phyloP scores from a whole-genome alignment of 495 filamentous ascomycete species.

The Geopyxis carbonaria region DNA sequence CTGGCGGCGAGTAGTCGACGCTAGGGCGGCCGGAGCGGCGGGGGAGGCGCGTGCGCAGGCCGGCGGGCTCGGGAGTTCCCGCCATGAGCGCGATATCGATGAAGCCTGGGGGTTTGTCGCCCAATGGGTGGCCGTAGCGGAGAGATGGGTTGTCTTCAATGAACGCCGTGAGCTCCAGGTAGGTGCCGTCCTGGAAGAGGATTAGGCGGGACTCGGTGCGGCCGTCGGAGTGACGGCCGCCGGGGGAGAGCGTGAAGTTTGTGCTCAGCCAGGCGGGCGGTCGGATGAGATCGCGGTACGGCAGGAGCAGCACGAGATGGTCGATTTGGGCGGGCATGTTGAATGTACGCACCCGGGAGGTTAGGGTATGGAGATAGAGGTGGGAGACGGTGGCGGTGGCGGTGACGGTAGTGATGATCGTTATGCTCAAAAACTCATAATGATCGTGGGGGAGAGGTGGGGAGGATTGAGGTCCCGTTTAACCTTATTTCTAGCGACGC shows the following conservation, averaged over 20 bases:
- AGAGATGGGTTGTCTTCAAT: slow-evolving; percentile 30
- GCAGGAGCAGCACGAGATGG: slow-evolving; percentile 42
- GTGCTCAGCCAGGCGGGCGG: slow-evolving; percentile 34
- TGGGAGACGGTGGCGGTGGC: too few relatives aligned
- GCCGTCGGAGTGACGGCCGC: slow-evolving; percentile 36
- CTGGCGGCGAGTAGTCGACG: slow-evolving; percentile 29
- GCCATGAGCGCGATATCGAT: slow-evolving; percentile 40
- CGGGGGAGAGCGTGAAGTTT: slow-evolving; percentile 38
- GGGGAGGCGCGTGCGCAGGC: slow-evolving; percentile 20
- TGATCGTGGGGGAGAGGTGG: too few relatives aligned
- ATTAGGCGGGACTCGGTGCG: slow-evolving; percentile 40
- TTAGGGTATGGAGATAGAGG: too few relatives aligned
- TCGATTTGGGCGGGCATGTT: slow-evolving; percentile 29
- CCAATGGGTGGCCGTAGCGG: slow-evolving; percentile 36
- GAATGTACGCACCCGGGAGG: too few relatives aligned
- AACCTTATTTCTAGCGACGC: too few relatives aligned
- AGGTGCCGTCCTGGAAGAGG: slow-evolving; percentile 38
- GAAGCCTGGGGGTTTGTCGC: slow-evolving; percentile 28
- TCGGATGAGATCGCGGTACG: slow-evolving; percentile 26
- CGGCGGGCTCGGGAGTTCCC: slow-evolving; percentile 11
- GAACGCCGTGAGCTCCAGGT: slow-evolving; percentile 45
- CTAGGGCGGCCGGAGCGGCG: slow-evolving; percentile 19
- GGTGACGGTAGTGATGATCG: too few relatives aligned
- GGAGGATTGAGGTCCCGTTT: too few relatives aligned
- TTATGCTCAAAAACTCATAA: too few relatives aligned